Conservation (phyloP, 176 grass and related monocot genomes). For the Bolboschoenus planiculmis region DNA sequence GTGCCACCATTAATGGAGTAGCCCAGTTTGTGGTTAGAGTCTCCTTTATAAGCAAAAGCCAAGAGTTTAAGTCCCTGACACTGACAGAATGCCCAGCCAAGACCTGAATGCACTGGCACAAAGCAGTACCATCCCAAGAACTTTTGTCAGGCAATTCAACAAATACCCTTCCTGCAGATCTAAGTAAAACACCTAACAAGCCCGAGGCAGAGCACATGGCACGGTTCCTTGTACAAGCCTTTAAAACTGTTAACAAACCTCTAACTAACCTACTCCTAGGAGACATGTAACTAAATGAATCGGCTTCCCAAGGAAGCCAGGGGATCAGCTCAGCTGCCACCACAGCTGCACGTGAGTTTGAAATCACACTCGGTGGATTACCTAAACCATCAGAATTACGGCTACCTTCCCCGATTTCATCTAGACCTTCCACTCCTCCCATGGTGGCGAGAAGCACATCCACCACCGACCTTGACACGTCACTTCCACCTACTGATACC, state of each 20-base stretch:
- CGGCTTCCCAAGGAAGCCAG: conserved; percentile 55
- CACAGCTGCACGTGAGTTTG: conserved; percentile 49
- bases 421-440: conserved; percentile 66
- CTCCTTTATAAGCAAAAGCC: conserved; percentile 67
- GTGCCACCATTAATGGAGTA: conserved; percentile 40
- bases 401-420: conserved; percentile 30
- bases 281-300: conserved; percentile 47
- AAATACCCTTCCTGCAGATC: conserved; percentile 62
- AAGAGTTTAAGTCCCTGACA: conserved; percentile 63
- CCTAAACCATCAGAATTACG: conserved; percentile 29
- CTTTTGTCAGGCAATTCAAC: conserved; percentile 25
- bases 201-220: conserved; percentile 84
- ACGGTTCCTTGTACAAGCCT: conserved; percentile 76
- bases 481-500: conserved; percentile 22
- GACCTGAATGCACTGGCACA: conserved; percentile 71
- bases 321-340: conserved; percentile 59
- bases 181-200: conserved; percentile 49
- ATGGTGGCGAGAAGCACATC: conserved; percentile 78
- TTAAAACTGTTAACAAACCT: conserved; percentile 52
- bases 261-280: conserved; percentile 62
- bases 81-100: conserved; percentile 71
- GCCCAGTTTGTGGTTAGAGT: conserved; percentile 59
- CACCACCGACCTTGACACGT: conserved; percentile 51
- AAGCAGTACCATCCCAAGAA: conserved; percentile 51
- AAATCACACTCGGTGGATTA: conserved; percentile 61